Percentiles rank a stretch among this genome's conserved stretches.
These are phyloP conservation scores for Kurtzmaniella natalensis DNA, from an alignment of 1,139 yeast genomes.

Conservation along the genomic window DNA sequence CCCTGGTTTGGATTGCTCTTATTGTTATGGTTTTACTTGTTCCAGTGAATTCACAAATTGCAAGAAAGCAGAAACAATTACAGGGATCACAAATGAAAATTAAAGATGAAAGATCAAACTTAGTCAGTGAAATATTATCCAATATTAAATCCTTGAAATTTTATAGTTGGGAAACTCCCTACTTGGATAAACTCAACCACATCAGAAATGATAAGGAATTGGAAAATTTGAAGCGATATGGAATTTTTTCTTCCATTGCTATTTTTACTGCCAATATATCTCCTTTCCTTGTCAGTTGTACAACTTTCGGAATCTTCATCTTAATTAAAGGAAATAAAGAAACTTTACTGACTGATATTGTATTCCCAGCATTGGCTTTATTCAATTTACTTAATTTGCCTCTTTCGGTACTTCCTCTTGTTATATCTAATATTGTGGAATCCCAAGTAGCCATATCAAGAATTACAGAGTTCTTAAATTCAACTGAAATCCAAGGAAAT, in stretches of 20 bases:
- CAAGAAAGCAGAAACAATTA: conserved; percentile 43
- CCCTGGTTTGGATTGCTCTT: conserved; percentile 58
- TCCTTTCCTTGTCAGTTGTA: conserved; percentile 44
- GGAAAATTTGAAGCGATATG: conserved; percentile 36
- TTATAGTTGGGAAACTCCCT: conserved; percentile 72
- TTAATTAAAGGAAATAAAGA: conserved; percentile 42
- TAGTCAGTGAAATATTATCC: conserved; percentile 59
- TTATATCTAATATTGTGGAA: conserved; percentile 53
- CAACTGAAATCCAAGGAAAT: conserved; percentile 41
- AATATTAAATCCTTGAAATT: conserved; percentile 67
- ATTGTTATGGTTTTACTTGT: conserved; percentile 49
- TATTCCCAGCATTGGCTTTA: conserved; percentile 66
- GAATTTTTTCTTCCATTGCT: conserved; percentile 28
- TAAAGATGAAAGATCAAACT: conserved; percentile 57
- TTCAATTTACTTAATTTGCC: conserved; percentile 59
- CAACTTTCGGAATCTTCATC: conserved; percentile 56
- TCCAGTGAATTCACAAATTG: conserved; percentile 53
- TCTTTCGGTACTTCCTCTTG: conserved; percentile 51
- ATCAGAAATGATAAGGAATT: conserved; percentile 52
- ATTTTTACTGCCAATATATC: conserved; percentile 58
- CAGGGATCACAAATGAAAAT: conserved; percentile 62
- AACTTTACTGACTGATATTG: conserved; percentile 54
- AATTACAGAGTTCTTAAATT: conserved; percentile 44
- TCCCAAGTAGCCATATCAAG: conserved; percentile 57
- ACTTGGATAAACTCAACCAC: conserved; percentile 45